Conservation (phyloP, 2,329 filamentous ascomycete species). For the Eutypa lata region DNA sequence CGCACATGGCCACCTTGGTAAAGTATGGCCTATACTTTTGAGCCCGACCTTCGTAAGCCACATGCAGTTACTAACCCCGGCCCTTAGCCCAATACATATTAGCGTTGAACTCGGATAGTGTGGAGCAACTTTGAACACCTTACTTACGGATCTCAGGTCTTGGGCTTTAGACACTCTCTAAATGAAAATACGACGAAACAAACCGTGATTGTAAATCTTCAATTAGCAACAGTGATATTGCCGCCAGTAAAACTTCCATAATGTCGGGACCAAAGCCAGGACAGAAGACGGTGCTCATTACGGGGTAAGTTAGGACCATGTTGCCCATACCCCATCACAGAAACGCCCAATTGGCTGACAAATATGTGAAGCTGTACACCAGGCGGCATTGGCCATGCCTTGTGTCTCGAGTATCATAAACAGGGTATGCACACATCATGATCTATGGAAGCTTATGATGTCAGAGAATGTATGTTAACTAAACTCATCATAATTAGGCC, state of each 20-base stretch:
- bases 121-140: too few species aligned
- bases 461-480: neutral
- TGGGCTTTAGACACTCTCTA: too few species aligned
- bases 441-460: neutral
- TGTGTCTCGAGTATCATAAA: constrained; percentile 47
- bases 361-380: constrained; percentile 43
- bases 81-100: too few species aligned
- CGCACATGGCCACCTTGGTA: too few species aligned
- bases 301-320: neutral
- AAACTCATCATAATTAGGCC: constrained; percentile 24
- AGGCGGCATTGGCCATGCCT: constrained; percentile 51
- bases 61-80: too few species aligned
- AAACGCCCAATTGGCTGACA: neutral
- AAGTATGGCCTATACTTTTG: too few species aligned
- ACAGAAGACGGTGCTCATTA: constrained; percentile 5
- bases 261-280: constrained; percentile 1
- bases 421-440: constrained; percentile 33
- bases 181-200: neutral
- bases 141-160: too few species aligned
- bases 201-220: neutral
- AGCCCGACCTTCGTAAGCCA: too few species aligned
- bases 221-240: neutral
- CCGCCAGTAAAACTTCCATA: neutral
- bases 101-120: neutral
- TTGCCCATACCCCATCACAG: neutral